These are phyloP conservation scores for Ophiostoma angusticollis DNA, from an alignment of 2,329 filamentous ascomycete species.

Conservation along the genomic window DNA sequence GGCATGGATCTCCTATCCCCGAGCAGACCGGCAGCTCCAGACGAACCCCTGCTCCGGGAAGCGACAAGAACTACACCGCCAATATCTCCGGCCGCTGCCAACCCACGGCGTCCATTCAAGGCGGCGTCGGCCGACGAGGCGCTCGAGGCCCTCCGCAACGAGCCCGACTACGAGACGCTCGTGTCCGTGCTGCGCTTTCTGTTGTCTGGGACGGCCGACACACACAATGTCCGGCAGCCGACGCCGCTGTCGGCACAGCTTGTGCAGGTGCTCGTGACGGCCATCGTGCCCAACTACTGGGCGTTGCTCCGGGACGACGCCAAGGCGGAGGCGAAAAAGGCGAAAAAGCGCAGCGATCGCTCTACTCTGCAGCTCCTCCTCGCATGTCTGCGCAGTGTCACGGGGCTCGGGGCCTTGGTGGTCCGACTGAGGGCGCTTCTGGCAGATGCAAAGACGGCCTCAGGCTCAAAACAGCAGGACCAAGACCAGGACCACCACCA, in stretches of 20 bases:
- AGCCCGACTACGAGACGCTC: slow-evolving; percentile 49
- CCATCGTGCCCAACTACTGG: slow-evolving; percentile 79
- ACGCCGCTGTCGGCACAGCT: slow-evolving; percentile 61
- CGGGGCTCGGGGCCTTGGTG: slow-evolving; percentile 65
- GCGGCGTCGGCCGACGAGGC: slow-evolving; percentile 33
- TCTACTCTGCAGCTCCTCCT: slow-evolving; percentile 40
- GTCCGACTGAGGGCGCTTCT: slow-evolving; percentile 54
- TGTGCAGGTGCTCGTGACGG: slow-evolving; percentile 58
- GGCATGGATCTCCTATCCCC: slow-evolving; percentile 45
- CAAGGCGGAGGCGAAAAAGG: slow-evolving; percentile 10
- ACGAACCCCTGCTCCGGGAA: slow-evolving; percentile 27
- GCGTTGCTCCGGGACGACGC: slow-evolving; percentile 37
- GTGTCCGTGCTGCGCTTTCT: slow-evolving; percentile 41
- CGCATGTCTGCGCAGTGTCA: slow-evolving; percentile 55
- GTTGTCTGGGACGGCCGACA: slow-evolving; percentile 16
- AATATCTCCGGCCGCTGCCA: neutral
- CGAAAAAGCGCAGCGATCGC: slow-evolving; percentile 3
- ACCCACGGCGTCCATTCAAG: slow-evolving; percentile 1
- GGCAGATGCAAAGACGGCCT: slow-evolving; percentile 32
- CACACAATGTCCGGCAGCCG: slow-evolving; percentile 47
- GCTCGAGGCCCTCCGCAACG: slow-evolving; percentile 44
- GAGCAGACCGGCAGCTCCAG: slow-evolving; percentile 24
- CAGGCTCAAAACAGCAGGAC: slow-evolving; percentile 21
- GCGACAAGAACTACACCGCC: slow-evolving; percentile 15
- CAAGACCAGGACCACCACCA: neutral